Evolutionary conservation across 495 filamentous ascomycete species (phyloP).

Genomic region (Chlorociboria aeruginascens): DNA sequence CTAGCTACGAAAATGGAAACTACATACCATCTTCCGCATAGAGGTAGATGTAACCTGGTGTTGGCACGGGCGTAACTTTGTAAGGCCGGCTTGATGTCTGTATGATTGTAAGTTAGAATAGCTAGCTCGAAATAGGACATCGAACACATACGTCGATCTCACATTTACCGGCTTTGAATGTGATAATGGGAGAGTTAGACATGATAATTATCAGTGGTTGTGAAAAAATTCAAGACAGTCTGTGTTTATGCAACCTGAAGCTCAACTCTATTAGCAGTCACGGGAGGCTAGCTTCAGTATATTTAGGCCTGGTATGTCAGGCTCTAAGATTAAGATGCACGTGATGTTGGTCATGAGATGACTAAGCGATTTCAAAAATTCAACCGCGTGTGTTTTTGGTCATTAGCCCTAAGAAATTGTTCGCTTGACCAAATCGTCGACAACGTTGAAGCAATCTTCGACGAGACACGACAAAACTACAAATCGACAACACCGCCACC

Average conservation of each 20-base stretch:
- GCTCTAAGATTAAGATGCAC: no score
- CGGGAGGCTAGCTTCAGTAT: no score
- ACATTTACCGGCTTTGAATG: conserved; percentile 94
- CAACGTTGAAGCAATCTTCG: not conserved
- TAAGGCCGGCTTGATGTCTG: conserved; percentile 48
- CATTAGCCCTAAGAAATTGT: not conserved
- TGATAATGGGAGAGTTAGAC: conserved; percentile 78
- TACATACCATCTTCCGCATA: conserved; percentile 76
- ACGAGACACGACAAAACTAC: conserved; percentile 16
- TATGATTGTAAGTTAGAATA: conserved; percentile 30
- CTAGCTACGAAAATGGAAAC: conserved; percentile 1
- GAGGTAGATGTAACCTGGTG: conserved; percentile 84
- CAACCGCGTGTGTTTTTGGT: no score
- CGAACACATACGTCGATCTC: conserved; percentile 53
- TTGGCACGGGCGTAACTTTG: conserved; percentile 54
- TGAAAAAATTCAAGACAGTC: not conserved
- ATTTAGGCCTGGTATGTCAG: no score
- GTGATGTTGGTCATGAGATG: no score
- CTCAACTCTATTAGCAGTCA: no score
- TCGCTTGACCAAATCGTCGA: no score
- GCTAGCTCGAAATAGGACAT: not conserved
- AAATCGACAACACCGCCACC: conserved; percentile 13
- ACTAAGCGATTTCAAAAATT: no score
- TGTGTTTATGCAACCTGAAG: conserved; percentile 13
- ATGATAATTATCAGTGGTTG: conserved; percentile 28